These are phyloP conservation scores for Conidiobolus incongruus DNA, from an alignment of 371 early-diverging fungal genomes.

Conservation along the genomic window DNA sequence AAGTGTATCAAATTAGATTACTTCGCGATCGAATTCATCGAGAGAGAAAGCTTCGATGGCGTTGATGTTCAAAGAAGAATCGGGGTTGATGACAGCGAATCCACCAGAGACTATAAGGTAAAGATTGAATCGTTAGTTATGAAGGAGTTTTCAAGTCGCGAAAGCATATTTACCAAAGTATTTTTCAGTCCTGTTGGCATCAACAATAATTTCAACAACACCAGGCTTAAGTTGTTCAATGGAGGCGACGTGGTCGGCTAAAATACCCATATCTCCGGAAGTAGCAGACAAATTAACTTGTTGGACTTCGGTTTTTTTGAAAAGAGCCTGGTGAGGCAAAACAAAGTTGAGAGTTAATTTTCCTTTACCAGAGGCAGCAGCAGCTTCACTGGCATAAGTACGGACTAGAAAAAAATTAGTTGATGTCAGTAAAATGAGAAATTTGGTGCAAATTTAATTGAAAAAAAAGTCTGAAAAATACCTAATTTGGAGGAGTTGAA, in stretches of 20 bases:
- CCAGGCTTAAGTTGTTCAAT: constrained; percentile 93
- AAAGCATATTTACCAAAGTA: constrained; percentile 51
- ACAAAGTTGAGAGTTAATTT: constrained; percentile 76
- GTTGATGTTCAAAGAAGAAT: constrained; percentile 89
- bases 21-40: constrained; percentile 63
- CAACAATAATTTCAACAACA: constrained; percentile 60
- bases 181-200: constrained; percentile 58
- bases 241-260: constrained; percentile 92
- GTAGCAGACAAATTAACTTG: constrained; percentile 89
- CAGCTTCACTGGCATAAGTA: constrained; percentile 54
- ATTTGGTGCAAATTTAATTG: neutral
- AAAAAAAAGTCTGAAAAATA: too few relatives aligned
- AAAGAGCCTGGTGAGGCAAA: constrained; percentile 72
- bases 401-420: constrained; percentile 17
- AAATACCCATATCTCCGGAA: constrained; percentile 95
- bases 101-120: constrained; percentile 67
- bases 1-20: constrained; percentile 7
- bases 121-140: neutral
- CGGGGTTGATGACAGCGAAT: constrained; percentile 90
- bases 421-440: neutral
- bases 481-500: too few relatives aligned
- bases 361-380: constrained; percentile 21
- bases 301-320: constrained; percentile 52
- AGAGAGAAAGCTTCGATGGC: constrained; percentile 87
- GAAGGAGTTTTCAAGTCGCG: neutral